Base-by-base conservation (phyloP, 352 stramenopile species). In the Pythium volutum region DNA sequence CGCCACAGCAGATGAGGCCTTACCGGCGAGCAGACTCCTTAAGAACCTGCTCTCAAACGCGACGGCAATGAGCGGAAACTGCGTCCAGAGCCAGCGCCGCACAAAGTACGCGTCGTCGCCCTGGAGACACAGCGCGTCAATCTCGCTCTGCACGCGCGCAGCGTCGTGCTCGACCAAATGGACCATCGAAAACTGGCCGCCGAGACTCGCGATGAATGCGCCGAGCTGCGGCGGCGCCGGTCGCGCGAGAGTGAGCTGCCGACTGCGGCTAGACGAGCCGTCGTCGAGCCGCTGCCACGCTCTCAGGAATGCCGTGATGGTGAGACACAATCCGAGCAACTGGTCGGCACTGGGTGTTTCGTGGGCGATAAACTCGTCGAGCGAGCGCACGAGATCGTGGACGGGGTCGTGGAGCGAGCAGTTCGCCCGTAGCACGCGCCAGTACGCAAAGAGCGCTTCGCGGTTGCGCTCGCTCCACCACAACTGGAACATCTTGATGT, bases 401-500 rank as follows among this genome's bases (percentile, higher is more conserved):
- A 92, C 84, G 1, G 83, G 83, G 52, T 94, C 84, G 52, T 90
- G 79, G 16, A 83, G 66, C 22, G 80, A 79, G 52, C 71, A 81
- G 55, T 88, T 88, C 15, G 66, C 59, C 15, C 81, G 77, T 38
- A 92, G 50, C 25, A 87, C 79, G 55, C 79, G 81, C 84, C 84
- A 94, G 59, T 92, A 89, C 18, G 76, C 79, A 52, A 92, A 87
- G 63, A 89, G 87, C 42, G 90, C 82, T 53, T 92, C 78, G 7
- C 83, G 79, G 59, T 94, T 94, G 51, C 82, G 79, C 56, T 83
- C 78, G 57, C 66, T 73, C 85, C 85, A 92, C 85, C 85, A 94
- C 27, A 92, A 67, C 56, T 89, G 85, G 54, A 92, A 94, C 83
- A 93, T 91, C 56, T 86, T 84, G 58, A 94, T 91, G 53, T 93